These are phyloP conservation scores for Chenopodium berlandieri DNA, from an alignment of 148 eudicot genomes.

Conservation along the genomic window DNA sequence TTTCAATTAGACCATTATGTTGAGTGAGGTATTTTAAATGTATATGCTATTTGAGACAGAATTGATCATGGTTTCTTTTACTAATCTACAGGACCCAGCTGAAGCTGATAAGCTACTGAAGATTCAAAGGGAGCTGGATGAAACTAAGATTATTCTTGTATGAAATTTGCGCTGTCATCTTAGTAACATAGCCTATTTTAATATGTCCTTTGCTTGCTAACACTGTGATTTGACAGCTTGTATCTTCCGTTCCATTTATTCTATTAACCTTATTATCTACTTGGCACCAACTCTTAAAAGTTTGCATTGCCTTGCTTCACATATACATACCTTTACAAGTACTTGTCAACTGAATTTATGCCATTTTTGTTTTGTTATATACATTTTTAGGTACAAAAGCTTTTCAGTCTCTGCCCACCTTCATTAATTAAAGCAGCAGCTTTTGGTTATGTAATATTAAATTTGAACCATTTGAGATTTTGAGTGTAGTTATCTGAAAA, in stretches of 20 bases:
- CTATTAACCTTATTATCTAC: no score
- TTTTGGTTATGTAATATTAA: not conserved
- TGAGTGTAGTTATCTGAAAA: not conserved
- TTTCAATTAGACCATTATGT: not conserved
- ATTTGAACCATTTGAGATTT: not conserved
- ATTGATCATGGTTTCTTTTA: conserved; percentile 17
- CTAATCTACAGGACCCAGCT: conserved; percentile 75
- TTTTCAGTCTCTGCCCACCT: not conserved
- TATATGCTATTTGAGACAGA: not conserved
- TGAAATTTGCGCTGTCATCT: conserved; percentile 16
- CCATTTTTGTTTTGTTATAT: not conserved
- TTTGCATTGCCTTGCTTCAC: not conserved
- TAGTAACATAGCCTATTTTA: not conserved
- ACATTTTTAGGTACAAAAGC: not conserved
- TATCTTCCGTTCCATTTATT: not conserved
- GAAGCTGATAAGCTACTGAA: conserved; percentile 95
- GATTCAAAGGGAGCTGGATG: conserved; percentile 93
- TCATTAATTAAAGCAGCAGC: not conserved
- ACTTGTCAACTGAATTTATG: not conserved
- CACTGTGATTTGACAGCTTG: not conserved
- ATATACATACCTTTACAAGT: not conserved
- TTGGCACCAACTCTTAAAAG: not conserved
- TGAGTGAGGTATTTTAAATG: not conserved
- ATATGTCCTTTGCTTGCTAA: not conserved
- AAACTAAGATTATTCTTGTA: conserved; percentile 95